A percentile compares a stretch with the other conserved stretches of the same genome.
These are phyloP conservation scores for Melampsora larici-populina DNA, from an alignment of 1,284 basidiomycete genomes.

Conservation along the genomic window DNA sequence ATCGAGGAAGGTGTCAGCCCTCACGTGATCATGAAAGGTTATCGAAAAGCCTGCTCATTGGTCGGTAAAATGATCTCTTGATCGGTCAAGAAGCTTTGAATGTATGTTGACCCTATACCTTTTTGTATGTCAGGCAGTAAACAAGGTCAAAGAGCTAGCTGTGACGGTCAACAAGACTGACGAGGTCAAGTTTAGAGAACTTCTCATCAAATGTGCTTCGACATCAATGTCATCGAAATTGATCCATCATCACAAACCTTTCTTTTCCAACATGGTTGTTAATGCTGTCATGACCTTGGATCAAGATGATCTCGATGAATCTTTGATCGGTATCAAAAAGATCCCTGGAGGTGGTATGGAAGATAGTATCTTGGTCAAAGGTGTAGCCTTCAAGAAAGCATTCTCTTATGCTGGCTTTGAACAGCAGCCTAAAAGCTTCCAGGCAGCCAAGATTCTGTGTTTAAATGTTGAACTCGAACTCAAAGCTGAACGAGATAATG, in stretches of 20 bases:
- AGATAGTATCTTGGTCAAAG: constrained; percentile 80
- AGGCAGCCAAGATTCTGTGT: constrained; percentile 82
- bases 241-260: constrained; percentile 97
- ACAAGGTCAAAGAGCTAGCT: constrained; percentile 84
- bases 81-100: constrained; percentile 7
- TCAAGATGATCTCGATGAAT: constrained; percentile 89
- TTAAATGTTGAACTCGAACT: constrained; percentile 98
- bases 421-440: constrained; percentile 95
- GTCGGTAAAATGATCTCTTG: constrained; percentile 54
- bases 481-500: constrained; percentile 99
- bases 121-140: constrained; percentile 64
- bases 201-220: constrained; percentile 91
- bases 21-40: constrained; percentile 96
- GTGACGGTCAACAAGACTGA: constrained; percentile 85
- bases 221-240: constrained; percentile 99
- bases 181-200: constrained; percentile 81
- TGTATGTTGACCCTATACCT: constrained; percentile 44
- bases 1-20: constrained; percentile 97
- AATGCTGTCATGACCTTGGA: constrained; percentile 91
- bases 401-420: constrained; percentile 99
- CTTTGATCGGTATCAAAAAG: constrained; percentile 96
- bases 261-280: constrained; percentile 98
- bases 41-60: constrained; percentile 80
- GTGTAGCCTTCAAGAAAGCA: constrained; percentile 99
- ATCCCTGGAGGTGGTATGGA: constrained; percentile 94